Conservation (phyloP, 31 red algal species). For the Asparagopsis taxiformis region DNA sequence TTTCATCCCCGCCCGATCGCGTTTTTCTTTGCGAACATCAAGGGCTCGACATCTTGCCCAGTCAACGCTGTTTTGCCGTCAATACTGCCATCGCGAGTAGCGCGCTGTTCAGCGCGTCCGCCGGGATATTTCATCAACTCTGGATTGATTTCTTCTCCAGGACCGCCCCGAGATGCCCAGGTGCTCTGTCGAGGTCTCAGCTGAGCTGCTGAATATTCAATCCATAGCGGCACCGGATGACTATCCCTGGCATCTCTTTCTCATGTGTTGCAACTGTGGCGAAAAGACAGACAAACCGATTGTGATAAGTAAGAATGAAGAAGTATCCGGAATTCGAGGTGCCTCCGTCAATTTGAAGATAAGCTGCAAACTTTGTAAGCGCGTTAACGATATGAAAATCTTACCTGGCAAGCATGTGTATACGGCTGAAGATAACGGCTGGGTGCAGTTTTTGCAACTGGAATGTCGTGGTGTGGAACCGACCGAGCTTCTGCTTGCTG, state of each 20-base stretch:
- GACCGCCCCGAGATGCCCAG: constrained; percentile 50
- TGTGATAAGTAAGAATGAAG: constrained; percentile 25
- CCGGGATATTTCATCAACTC: too few species aligned
- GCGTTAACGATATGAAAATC: constrained; percentile 49
- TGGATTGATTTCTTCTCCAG: too few species aligned
- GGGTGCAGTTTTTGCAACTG: constrained; percentile 33
- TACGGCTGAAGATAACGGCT: constrained; percentile 17
- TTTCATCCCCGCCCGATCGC: too few species aligned
- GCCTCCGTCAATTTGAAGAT: constrained; percentile 40
- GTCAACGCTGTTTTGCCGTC: too few species aligned
- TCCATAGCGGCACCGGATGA: constrained; percentile 31
- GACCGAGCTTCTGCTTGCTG: constrained; percentile 18
- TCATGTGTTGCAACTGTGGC: constrained; percentile 50
- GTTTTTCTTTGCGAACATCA: too few species aligned
- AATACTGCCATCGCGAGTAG: too few species aligned
- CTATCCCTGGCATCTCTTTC: constrained; percentile 58
- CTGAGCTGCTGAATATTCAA: constrained; percentile 34
- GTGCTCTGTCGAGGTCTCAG: constrained; percentile 46
- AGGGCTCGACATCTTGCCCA: too few species aligned
- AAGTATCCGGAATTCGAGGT: constrained; percentile 51
- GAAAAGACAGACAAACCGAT: constrained; percentile 53
- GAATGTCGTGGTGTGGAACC: constrained; percentile 65
- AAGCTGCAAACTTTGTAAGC: constrained; percentile 74
- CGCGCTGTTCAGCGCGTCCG: too few species aligned
- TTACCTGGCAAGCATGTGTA: constrained; percentile 23